phyloP scores from a whole-genome alignment of 2,329 filamentous ascomycete species.

The Penicillium sp. region DNA sequence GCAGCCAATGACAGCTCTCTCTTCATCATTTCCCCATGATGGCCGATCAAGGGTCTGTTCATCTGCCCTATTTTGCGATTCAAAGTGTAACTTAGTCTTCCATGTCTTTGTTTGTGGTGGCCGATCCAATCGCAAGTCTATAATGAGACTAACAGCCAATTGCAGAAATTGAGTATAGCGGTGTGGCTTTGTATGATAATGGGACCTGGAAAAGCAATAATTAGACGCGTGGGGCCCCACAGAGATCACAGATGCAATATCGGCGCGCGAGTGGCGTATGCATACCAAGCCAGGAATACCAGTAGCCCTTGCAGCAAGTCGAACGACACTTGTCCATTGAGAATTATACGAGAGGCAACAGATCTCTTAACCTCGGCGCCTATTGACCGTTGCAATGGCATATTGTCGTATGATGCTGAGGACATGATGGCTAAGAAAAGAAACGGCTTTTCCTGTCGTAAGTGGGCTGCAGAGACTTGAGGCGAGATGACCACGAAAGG shows the following conservation, averaged over 20 bases:
- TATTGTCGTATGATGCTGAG: slow-evolving; percentile 41
- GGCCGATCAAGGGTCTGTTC: slow-evolving; percentile 10
- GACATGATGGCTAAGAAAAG: slow-evolving; percentile 44
- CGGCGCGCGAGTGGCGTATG: background rate
- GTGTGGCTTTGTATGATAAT: slow-evolving; percentile 41
- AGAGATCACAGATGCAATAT: slow-evolving; percentile 3
- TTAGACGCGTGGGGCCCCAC: slow-evolving; percentile 11
- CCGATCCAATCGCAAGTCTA: slow-evolving; percentile 42
- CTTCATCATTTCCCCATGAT: slow-evolving; percentile 48
- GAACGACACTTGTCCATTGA: slow-evolving; percentile 42
- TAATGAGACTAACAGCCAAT: slow-evolving; percentile 44
- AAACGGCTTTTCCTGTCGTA: slow-evolving; percentile 43
- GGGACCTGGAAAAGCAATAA: slow-evolving; percentile 33
- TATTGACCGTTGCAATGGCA: slow-evolving; percentile 42
- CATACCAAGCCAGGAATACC: slow-evolving; percentile 45
- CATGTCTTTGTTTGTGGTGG: slow-evolving; percentile 35
- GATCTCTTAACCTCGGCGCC: slow-evolving; percentile 39
- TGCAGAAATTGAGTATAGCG: slow-evolving; percentile 45
- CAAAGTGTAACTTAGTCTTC: slow-evolving; percentile 30
- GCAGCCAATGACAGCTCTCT: slow-evolving; percentile 52
- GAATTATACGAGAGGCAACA: slow-evolving; percentile 41
- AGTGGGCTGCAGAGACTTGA: slow-evolving; percentile 30
- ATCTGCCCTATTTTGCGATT: slow-evolving; percentile 24
- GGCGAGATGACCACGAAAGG: slow-evolving; percentile 45
- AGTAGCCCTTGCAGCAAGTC: slow-evolving; percentile 50